Percentiles rank a stretch among this genome's conserved stretches.
Conservation (phyloP, 345 rosid species). For the Gossypium stocksii region DNA sequence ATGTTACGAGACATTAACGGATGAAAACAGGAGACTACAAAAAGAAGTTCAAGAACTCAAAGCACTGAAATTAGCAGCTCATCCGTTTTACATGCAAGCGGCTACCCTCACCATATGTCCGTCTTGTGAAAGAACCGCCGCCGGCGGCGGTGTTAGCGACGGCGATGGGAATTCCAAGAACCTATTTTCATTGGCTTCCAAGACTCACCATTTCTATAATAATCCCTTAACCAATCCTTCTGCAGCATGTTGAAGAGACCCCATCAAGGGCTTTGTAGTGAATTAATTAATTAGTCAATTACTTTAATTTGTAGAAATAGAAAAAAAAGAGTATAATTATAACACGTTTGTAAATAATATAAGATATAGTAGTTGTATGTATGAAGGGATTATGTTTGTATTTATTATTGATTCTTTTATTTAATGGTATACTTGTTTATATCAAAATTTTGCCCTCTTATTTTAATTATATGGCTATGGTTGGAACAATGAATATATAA, state of each 20-base stretch:
- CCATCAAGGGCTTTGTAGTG: slow-evolving; percentile 55
- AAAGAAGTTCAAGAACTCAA: slow-evolving; percentile 84
- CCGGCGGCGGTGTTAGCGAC: slow-evolving; percentile 12
- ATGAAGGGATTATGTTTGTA: slow-evolving; percentile 25
- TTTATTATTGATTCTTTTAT: slow-evolving; percentile 22
- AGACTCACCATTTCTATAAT: slow-evolving; percentile 51
- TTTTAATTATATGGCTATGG: background rate
- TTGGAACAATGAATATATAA: background rate
- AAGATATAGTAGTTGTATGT: background rate
- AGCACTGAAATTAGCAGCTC: slow-evolving; percentile 49
- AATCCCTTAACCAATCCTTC: slow-evolving; percentile 75
- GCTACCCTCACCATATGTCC: slow-evolving; percentile 74
- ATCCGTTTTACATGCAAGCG: slow-evolving; percentile 71
- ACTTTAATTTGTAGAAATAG: slow-evolving; percentile 35
- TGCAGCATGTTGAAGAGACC: slow-evolving; percentile 62
- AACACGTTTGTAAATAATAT: slow-evolving; percentile 33
- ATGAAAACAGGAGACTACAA: slow-evolving; percentile 88
- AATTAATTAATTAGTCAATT: slow-evolving; percentile 40
- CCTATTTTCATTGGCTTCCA: slow-evolving; percentile 50
- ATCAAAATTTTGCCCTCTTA: background rate
- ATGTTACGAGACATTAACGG: slow-evolving; percentile 79
- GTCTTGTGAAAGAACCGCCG: slow-evolving; percentile 64
- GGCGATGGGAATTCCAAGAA: slow-evolving; percentile 28
- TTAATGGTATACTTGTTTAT: slow-evolving; percentile 1
- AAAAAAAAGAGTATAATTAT: background rate